Conservation (phyloP, 1,139 yeast genomes). For the Yamadazyma songkhlaensis region DNA sequence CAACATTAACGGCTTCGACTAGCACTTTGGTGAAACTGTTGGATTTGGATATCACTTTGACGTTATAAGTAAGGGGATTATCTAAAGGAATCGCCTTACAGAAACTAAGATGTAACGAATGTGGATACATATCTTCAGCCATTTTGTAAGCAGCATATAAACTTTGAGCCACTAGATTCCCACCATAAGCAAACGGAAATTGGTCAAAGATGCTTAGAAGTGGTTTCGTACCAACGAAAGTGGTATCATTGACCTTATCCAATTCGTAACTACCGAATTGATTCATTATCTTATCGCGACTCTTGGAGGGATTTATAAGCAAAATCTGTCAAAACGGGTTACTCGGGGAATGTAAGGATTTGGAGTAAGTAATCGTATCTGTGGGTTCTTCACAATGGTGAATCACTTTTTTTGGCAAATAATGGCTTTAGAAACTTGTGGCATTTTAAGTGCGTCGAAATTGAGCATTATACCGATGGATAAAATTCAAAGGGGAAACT, state of each 20-base stretch:
- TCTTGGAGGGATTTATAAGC: no score
- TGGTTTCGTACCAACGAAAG: not conserved
- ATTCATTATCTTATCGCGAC: conserved; percentile 1
- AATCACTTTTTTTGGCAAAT: no score
- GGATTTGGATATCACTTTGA: conserved; percentile 27
- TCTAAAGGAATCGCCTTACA: conserved; percentile 33
- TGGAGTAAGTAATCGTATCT: no score
- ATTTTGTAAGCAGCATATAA: conserved; percentile 31
- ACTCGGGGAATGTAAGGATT: no score
- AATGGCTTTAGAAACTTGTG: no score
- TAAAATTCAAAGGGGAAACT: no score
- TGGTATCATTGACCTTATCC: not conserved
- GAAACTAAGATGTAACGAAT: conserved; percentile 39
- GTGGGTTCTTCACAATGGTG: no score
- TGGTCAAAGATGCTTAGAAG: not conserved
- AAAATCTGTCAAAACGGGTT: no score
- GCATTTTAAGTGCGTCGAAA: no score
- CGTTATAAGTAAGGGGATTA: conserved; percentile 33
- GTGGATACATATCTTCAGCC: conserved; percentile 24
- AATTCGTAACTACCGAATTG: not conserved
- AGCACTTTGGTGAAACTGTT: conserved; percentile 33
- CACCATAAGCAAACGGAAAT: conserved; percentile 23
- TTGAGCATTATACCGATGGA: no score
- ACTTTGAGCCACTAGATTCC: conserved; percentile 39
- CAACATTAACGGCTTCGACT: conserved; percentile 31